Evolutionary conservation across 2,329 filamentous ascomycete species (phyloP).

Genomic region (Colletotrichum tanaceti): DNA sequence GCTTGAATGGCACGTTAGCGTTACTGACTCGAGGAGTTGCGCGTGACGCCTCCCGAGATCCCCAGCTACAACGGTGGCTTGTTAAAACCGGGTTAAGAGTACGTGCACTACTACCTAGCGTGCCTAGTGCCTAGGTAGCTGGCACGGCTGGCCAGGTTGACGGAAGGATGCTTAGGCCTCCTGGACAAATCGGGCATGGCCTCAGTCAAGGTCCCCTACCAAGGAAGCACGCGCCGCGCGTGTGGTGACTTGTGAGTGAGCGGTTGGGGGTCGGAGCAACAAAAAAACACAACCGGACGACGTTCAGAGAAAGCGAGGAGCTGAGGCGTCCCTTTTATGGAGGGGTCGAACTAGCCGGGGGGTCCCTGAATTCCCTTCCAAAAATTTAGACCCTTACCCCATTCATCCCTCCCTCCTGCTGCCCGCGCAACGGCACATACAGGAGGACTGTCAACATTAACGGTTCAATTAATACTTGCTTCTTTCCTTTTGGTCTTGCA

Average conservation of each 20-base stretch:
- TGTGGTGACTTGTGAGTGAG: background rate
- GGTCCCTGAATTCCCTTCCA: constrained; percentile 30
- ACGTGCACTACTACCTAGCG: no score
- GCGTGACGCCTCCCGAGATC: constrained; percentile 29
- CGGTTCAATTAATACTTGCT: constrained; percentile 29
- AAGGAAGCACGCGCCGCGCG: background rate
- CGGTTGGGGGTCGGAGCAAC: background rate
- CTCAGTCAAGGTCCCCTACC: constrained; percentile 1
- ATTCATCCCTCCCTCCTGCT: constrained; percentile 36
- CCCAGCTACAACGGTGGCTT: constrained; percentile 26
- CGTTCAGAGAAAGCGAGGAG: background rate
- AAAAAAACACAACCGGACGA: background rate
- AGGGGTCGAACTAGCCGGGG: constrained; percentile 23
- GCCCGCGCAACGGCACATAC: constrained; percentile 38
- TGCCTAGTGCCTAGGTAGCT: no score
- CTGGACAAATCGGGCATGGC: background rate
- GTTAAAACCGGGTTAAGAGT: background rate
- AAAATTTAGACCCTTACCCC: constrained; percentile 38
- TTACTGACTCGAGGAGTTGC: constrained; percentile 16
- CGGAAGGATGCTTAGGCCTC: background rate
- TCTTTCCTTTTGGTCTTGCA: constrained; percentile 17
- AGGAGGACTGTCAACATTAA: constrained; percentile 33
- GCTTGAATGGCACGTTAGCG: constrained; percentile 20
- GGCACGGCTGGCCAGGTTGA: background rate
- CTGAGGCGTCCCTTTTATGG: constrained; percentile 22